Base-by-base conservation (phyloP, 768 basidiomycete species). In the Austroboletus eburneus region DNA sequence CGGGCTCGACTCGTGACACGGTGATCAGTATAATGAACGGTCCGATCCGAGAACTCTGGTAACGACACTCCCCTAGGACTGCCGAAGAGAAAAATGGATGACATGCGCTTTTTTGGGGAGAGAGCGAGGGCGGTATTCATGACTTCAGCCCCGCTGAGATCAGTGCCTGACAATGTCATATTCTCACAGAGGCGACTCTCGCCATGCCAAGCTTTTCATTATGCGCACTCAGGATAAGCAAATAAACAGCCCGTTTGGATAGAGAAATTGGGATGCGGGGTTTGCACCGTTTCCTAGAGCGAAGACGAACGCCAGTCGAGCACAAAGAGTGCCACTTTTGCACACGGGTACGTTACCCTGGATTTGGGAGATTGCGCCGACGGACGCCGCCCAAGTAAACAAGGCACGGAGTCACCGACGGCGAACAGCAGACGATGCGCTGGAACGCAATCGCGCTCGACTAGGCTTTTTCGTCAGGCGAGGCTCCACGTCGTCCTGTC, bases 391-490 rank as follows among this genome's bases (percentile, higher is more conserved):
- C 38, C 39, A 25, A 55, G 32, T 34, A 45, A 46, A 30, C 27
- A 17, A 42, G 18, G 38, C 32, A 27, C 45, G 37, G 51, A 30
- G 43, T 60, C 54, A 66, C 54, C 60, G 63, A 49, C 66, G 65
- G 49, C 65, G 65, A 45, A 52, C 39, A 39, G 46, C 34, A 9
- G 57, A 47, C 10, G 55, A 52, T 22, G 52, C 47, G 12, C 29
- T 43, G 16, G 64, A 20, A 33, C 64, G 64, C 17, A 60, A 21
- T 5, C 62, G 59, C 27, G 55, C 41, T 20, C 63, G 58, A 46
- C 60, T 69, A 16, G 63, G 51, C 18, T 61, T 66, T 45, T 43
- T 65, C 24, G 50, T 48, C 23, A 54, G 20, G 21, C 62, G 67
- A 4, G 58, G 53, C 27, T 65, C 67, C 33, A 46, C 49, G 0